These are phyloP conservation scores for Suhomyces taliae DNA, from an alignment of 1,139 yeast genomes.

Conservation along the genomic window DNA sequence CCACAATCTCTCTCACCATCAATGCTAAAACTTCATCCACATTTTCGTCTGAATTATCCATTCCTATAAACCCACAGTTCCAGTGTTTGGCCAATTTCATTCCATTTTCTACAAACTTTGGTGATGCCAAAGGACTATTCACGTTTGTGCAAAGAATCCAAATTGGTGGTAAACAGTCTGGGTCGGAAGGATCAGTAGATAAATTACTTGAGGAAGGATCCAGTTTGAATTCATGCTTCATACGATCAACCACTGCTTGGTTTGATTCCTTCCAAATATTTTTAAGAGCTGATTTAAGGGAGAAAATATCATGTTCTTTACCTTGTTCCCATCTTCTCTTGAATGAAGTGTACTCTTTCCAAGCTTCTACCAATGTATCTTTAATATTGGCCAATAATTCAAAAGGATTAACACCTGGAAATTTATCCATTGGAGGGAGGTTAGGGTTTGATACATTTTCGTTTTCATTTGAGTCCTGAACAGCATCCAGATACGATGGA, in stretches of 20 bases:
- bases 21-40: slow-evolving; percentile 58
- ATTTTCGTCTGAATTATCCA: slow-evolving; percentile 50
- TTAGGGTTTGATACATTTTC: slow-evolving; percentile 1
- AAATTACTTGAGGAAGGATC: slow-evolving; percentile 18
- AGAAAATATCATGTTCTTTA: slow-evolving; percentile 64
- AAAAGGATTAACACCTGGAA: slow-evolving; percentile 37
- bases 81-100: slow-evolving; percentile 54
- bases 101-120: slow-evolving; percentile 57
- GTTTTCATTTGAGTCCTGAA: background rate
- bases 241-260: slow-evolving; percentile 18
- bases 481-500: slow-evolving; percentile 46
- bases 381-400: slow-evolving; percentile 48
- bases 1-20: slow-evolving; percentile 59
- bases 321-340: slow-evolving; percentile 58
- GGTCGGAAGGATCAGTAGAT: slow-evolving; percentile 45
- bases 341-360: slow-evolving; percentile 64
- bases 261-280: slow-evolving; percentile 53
- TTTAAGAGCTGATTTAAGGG: slow-evolving; percentile 56
- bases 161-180: slow-evolving; percentile 64
- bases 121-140: slow-evolving; percentile 56
- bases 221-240: slow-evolving; percentile 17
- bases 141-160: slow-evolving; percentile 65
- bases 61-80: slow-evolving; percentile 63
- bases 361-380: slow-evolving; percentile 64
- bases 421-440: slow-evolving; percentile 8